Evolutionary conservation across 345 rosid genomes (phyloP).

Genomic region (Eucalyptus marginata): DNA sequence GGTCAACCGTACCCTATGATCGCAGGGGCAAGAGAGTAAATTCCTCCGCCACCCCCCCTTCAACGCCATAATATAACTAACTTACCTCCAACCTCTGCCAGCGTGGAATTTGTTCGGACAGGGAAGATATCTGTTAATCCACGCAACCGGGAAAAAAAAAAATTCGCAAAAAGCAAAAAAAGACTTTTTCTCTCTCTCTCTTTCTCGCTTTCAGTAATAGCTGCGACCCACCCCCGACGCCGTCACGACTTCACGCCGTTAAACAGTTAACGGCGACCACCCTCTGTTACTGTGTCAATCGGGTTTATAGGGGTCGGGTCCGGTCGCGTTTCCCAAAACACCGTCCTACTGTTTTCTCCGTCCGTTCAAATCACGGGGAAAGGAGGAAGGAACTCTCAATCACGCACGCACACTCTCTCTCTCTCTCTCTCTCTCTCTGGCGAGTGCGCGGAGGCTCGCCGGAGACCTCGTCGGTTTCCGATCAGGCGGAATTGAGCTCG

Average conservation of each 20-base stretch:
- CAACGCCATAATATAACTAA: neutral
- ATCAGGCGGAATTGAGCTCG: neutral
- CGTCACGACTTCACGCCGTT: constrained; percentile 10
- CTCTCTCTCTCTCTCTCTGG: constrained; percentile 6
- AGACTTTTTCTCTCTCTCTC: neutral
- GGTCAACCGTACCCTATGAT: neutral
- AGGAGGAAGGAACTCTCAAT: neutral
- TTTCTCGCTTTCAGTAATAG: neutral
- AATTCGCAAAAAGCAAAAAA: neutral
- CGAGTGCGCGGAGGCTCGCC: constrained; percentile 27
- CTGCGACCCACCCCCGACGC: neutral
- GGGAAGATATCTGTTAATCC: neutral
- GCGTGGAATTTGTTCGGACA: neutral
- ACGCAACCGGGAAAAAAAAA: neutral
- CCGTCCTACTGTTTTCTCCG: neutral
- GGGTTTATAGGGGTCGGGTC: constrained; percentile 13
- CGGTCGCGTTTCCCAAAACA: neutral
- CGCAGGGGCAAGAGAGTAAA: neutral
- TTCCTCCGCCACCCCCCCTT: neutral
- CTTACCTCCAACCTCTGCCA: neutral
- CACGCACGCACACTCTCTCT: neutral
- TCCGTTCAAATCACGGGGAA: neutral
- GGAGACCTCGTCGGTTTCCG: constrained; percentile 16
- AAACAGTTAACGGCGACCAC: constrained; percentile 5
- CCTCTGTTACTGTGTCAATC: neutral